Evolutionary conservation across 495 filamentous ascomycete species (phyloP).

Genomic region (Penicillium arizonense): DNA sequence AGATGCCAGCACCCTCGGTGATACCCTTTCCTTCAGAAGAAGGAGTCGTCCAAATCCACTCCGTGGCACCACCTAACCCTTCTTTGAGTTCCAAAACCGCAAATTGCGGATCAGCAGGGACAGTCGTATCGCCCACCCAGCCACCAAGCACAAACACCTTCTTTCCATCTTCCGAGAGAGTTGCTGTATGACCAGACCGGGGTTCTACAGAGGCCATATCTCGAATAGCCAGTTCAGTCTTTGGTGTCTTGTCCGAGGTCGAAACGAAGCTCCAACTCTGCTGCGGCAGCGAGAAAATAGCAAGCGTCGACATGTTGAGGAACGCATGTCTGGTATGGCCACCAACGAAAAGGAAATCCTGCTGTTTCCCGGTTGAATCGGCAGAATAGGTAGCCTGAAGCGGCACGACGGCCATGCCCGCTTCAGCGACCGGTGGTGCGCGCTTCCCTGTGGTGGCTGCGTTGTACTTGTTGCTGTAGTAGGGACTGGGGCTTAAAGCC

Average conservation of each 20-base stretch:
- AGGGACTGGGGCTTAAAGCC: slow-evolving; percentile 35
- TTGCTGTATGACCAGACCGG: slow-evolving; percentile 81
- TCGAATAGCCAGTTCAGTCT: slow-evolving; percentile 49
- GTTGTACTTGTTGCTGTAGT: slow-evolving; percentile 29
- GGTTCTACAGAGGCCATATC: slow-evolving; percentile 56
- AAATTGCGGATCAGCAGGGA: slow-evolving; percentile 76
- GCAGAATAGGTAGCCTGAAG: slow-evolving; percentile 63
- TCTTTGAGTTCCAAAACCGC: slow-evolving; percentile 70
- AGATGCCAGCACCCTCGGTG: slow-evolving; percentile 59
- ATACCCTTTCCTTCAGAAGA: slow-evolving; percentile 35
- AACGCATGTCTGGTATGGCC: slow-evolving; percentile 83
- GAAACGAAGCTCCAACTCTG: slow-evolving; percentile 80
- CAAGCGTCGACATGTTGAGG: slow-evolving; percentile 89
- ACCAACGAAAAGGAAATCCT: slow-evolving; percentile 77
- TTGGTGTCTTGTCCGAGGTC: slow-evolving; percentile 36
- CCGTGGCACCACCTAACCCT: slow-evolving; percentile 61
- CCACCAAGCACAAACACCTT: slow-evolving; percentile 78
- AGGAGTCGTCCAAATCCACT: slow-evolving; percentile 68
- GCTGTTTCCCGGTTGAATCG: slow-evolving; percentile 53
- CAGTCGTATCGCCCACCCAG: slow-evolving; percentile 79
- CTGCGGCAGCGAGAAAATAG: slow-evolving; percentile 82
- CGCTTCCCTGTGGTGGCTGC: slow-evolving; percentile 42
- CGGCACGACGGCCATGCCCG: slow-evolving; percentile 80
- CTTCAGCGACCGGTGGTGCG: slow-evolving; percentile 72
- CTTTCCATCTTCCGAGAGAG: slow-evolving; percentile 73